phyloP scores from a whole-genome alignment of 106 monocot species.

The Dendrobium huoshanense region DNA sequence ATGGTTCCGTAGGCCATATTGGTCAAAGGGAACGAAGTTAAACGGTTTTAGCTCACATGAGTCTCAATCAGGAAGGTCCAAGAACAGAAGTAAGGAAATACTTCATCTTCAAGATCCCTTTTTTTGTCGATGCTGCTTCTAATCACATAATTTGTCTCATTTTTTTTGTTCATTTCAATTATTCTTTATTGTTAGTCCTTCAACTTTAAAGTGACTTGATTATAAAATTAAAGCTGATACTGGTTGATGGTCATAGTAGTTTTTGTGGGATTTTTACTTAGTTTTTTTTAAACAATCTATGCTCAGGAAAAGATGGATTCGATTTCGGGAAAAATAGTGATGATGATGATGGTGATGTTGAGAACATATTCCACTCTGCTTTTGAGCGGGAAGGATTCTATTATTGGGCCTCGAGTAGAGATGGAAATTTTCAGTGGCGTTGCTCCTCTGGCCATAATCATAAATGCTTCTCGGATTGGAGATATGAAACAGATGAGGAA shows the following conservation, averaged over 20 bases:
- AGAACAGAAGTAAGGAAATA: slow-evolving; percentile 37
- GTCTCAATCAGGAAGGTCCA: slow-evolving; percentile 19
- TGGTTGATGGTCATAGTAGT: neutral
- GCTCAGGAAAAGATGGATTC: slow-evolving; percentile 33
- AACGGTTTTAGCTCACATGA: slow-evolving; percentile 35
- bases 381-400: slow-evolving; percentile 33
- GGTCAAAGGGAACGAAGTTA: slow-evolving; percentile 41
- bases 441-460: slow-evolving; percentile 19
- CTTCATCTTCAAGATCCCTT: neutral
- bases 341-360: slow-evolving; percentile 53
- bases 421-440: slow-evolving; percentile 27
- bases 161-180: neutral
- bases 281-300: neutral
- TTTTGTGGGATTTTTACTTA: neutral
- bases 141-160: neutral
- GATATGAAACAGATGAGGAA: slow-evolving; percentile 47
- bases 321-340: slow-evolving; percentile 45
- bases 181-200: neutral
- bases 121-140: neutral
- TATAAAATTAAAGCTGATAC: neutral
- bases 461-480: slow-evolving; percentile 38
- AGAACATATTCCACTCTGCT: slow-evolving; percentile 54
- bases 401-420: slow-evolving; percentile 53
- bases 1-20: slow-evolving; percentile 64
- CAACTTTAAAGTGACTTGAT: neutral